Conservation (phyloP, 139 green algal species). For the Closterium sp. region DNA sequence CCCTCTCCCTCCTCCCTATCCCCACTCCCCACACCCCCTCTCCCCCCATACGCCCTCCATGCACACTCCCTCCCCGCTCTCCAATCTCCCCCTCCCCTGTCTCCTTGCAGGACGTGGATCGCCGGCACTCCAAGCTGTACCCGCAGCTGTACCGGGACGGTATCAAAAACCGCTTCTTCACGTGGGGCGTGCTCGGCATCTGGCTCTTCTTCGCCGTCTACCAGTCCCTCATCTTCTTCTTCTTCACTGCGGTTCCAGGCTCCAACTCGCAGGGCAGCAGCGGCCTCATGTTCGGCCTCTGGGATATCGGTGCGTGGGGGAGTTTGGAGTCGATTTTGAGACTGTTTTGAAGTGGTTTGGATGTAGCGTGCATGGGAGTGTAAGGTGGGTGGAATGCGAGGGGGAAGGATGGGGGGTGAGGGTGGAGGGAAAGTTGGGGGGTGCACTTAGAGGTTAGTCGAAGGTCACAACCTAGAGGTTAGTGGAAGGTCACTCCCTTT, state of each 20-base stretch:
- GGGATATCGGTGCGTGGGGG: slow-evolving; percentile 25
- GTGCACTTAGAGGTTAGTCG: background rate
- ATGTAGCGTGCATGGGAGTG: too few species aligned
- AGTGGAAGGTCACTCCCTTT: too few species aligned
- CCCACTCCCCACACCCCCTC: background rate
- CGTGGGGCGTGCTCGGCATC: slow-evolving; percentile 4
- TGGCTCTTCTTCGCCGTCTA: slow-evolving; percentile 61
- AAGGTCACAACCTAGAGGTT: too few species aligned
- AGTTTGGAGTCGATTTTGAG: too few species aligned
- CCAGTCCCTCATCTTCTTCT: slow-evolving; percentile 53
- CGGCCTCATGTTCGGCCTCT: slow-evolving; percentile 28
- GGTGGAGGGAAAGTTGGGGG: background rate
- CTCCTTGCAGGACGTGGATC: slow-evolving; percentile 39
- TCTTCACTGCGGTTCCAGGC: slow-evolving; percentile 7
- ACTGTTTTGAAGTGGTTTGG: too few species aligned
- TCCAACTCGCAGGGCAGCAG: background rate
- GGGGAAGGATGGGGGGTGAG: too few species aligned
- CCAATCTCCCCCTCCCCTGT: background rate
- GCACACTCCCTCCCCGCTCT: background rate
- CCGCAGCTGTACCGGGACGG: slow-evolving; percentile 60
- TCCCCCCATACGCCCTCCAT: background rate
- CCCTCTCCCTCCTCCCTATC: too few species aligned
- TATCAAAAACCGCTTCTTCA: slow-evolving; percentile 58
- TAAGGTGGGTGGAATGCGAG: too few species aligned
- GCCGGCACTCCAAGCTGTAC: slow-evolving; percentile 42